Conservation (phyloP, 805 yeast species). For the Kodamaea laetipori region DNA sequence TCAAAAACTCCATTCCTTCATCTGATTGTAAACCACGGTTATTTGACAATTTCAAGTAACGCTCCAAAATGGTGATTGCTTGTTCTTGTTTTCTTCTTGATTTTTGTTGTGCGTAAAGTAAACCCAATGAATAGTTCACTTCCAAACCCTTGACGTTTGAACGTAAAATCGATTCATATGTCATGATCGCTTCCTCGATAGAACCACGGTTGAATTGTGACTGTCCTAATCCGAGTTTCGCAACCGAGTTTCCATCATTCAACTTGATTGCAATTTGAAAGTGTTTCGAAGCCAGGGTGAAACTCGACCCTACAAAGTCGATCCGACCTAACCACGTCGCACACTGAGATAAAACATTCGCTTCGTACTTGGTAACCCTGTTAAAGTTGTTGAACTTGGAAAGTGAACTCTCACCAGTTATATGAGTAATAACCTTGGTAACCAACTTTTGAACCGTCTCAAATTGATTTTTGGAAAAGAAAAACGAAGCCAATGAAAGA, state of each 20-base stretch:
- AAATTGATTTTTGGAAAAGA: conserved; percentile 67
- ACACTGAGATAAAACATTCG: conserved; percentile 37
- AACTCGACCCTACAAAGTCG: conserved; percentile 59
- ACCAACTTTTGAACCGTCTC: conserved; percentile 59
- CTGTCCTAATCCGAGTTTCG: conserved; percentile 84
- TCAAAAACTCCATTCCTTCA: background rate
- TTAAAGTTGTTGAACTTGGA: conserved; percentile 19
- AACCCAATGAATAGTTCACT: conserved; percentile 73
- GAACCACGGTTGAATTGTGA: conserved; percentile 75
- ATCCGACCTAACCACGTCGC: conserved; percentile 86
- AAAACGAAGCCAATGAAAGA: conserved; percentile 66
- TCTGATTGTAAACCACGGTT: conserved; percentile 33
- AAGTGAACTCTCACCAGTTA: conserved; percentile 11
- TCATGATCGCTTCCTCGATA: conserved; percentile 78
- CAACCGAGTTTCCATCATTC: conserved; percentile 64
- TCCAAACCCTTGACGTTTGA: conserved; percentile 70
- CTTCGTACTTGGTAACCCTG: conserved; percentile 30
- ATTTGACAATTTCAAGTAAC: conserved; percentile 63
- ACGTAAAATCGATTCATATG: conserved; percentile 75
- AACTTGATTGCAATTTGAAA: conserved; percentile 72
- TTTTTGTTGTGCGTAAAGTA: conserved; percentile 60
- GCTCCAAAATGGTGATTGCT: conserved; percentile 67
- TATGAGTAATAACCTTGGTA: conserved; percentile 39
- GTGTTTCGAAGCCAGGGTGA: conserved; percentile 65
- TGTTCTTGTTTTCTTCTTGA: conserved; percentile 44